Base-by-base conservation (phyloP, 345 rosid genomes). In the Geranium rotundifolium region DNA sequence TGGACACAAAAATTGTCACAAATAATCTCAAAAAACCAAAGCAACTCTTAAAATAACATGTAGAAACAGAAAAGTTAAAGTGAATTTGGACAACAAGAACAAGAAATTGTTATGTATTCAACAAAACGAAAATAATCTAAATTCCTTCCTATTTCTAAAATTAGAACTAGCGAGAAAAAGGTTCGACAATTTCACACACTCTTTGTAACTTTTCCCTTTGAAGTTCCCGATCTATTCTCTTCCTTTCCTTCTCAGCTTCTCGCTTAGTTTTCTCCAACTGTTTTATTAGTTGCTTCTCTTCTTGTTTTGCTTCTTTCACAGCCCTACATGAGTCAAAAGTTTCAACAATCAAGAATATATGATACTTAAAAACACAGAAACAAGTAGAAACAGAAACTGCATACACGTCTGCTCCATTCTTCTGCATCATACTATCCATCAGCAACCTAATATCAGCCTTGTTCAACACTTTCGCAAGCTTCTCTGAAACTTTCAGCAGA, bases 161-260 rank as follows among this genome's bases (percentile, higher is more conserved):
- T 23, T 23, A 23, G 27, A 23, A 23, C 27, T 23, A 2, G 27
- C 27, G 27, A 23, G 27, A 23, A 23, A 23, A 37, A 37, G 46
- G 46, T 37, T 37, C 46, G 12, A 37, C 46, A 37, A 27, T 54
- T 59, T 12, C 62, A 67, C 84, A 63, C 65, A 93, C 96, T 60
- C 41, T 75, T 79, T 76, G 89, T 69, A 74, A 37, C 71, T 69
- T 88, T 72, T 90, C 89, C 76, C 81, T 90, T 46, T 67, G 74
- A 29, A 73, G 62, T 67, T 93, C 83, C 54, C 88, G 83, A 10
- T 88, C 89, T 66, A 78, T 74, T 76, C 76, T 85, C 76, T 76
- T 93, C 75, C 82, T 86, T 80, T 90, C 92, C 72, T 81, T 90
- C 73, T 86, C 96, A 69, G 70, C 79, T 77, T 86, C 83, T 57